Conservation (phyloP, 2,329 filamentous ascomycete species). For the Penicillium psychrosexuale region DNA sequence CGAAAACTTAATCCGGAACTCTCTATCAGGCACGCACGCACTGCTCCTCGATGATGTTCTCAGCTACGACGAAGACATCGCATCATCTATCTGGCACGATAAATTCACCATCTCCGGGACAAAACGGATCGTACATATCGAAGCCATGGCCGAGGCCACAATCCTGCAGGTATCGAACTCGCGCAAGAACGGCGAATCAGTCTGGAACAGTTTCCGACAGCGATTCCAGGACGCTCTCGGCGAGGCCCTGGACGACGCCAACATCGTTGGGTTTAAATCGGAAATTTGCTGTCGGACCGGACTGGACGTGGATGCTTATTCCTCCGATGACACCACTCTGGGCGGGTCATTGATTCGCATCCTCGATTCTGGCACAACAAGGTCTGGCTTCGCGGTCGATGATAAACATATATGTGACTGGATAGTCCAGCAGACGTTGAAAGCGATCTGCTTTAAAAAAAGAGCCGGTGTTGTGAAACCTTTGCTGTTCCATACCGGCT, state of each 20-base stretch:
- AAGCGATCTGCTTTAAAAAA: slow-evolving; percentile 48
- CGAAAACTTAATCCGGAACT: slow-evolving; percentile 59
- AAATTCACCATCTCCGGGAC: slow-evolving; percentile 61
- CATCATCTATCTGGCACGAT: slow-evolving; percentile 64
- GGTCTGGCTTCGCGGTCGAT: slow-evolving; percentile 47
- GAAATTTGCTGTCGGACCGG: slow-evolving; percentile 80
- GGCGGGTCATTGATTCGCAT: slow-evolving; percentile 30
- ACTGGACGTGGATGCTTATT: slow-evolving; percentile 57
- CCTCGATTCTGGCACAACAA: slow-evolving; percentile 25
- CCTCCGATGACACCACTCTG: slow-evolving; percentile 40
- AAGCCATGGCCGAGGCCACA: slow-evolving; percentile 65
- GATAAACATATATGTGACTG: slow-evolving; percentile 66
- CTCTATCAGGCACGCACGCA: slow-evolving; percentile 68
- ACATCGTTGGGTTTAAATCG: slow-evolving; percentile 77
- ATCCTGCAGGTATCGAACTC: slow-evolving; percentile 49
- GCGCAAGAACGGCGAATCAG: slow-evolving; percentile 32
- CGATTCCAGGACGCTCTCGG: slow-evolving; percentile 47
- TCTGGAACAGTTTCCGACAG: slow-evolving; percentile 26
- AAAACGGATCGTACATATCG: slow-evolving; percentile 74
- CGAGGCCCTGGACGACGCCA: slow-evolving; percentile 58
- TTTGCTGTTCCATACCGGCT: slow-evolving; percentile 77
- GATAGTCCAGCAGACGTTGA: slow-evolving; percentile 63
- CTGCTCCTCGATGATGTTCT: slow-evolving; percentile 78
- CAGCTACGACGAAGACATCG: slow-evolving; percentile 50
- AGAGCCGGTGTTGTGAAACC: slow-evolving; percentile 59